A percentile compares a stretch with the other conserved stretches of the same genome.
Evolutionary conservation across 306 rosid species (phyloP).

Genomic region (Cucurbita ficifolia): DNA sequence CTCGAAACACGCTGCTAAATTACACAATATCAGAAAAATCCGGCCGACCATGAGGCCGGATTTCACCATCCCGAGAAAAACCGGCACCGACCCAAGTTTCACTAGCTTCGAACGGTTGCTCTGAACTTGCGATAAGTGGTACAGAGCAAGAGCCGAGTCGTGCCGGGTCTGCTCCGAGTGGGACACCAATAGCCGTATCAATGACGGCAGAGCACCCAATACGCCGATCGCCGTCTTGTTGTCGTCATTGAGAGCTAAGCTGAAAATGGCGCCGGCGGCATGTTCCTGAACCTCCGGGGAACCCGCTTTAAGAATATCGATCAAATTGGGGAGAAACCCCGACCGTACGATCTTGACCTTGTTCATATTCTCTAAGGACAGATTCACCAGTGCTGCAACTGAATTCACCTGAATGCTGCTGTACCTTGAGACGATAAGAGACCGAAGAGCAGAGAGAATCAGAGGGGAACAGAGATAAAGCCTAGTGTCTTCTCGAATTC

Average conservation of each 20-base stretch:
- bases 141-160: conserved; percentile 71
- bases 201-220: conserved; percentile 60
- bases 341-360: conserved; percentile 82
- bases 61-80: conserved; percentile 37
- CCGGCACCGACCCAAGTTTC: conserved; percentile 48
- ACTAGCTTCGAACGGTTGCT: conserved; percentile 68
- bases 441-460: conserved; percentile 34
- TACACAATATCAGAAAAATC: conserved; percentile 32
- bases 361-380: conserved; percentile 48
- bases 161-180: conserved; percentile 62
- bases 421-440: conserved; percentile 34
- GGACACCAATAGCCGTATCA: conserved; percentile 46
- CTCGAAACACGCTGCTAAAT: conserved; percentile 38
- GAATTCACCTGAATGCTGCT: conserved; percentile 48
- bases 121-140: conserved; percentile 55
- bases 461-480: conserved; percentile 34
- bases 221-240: conserved; percentile 78
- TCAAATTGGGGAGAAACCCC: conserved; percentile 67
- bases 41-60: conserved; percentile 48
- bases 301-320: conserved; percentile 50
- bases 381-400: conserved; percentile 61
- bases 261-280: conserved; percentile 67
- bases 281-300: conserved; percentile 71
- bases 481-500: conserved; percentile 41
- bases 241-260: conserved; percentile 58